These are phyloP conservation scores for Umbelopsis sp. DNA, from an alignment of 192 early-diverging fungal species.

Conservation along the genomic window DNA sequence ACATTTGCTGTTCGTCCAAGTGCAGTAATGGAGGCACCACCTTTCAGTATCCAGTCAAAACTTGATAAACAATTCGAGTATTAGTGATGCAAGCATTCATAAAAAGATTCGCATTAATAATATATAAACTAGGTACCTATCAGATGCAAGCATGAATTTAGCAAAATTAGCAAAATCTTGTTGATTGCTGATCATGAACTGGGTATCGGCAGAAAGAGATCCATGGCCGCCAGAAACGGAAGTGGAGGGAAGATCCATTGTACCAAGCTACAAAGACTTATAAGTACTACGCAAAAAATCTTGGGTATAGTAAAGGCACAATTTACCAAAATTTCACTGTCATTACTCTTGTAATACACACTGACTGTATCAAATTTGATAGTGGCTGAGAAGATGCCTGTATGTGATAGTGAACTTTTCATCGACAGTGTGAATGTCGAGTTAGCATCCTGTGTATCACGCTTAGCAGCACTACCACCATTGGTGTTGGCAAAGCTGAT, in stretches of 20 bases:
- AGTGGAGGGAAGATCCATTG: slow-evolving; percentile 40
- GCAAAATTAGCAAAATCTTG: slow-evolving; percentile 49
- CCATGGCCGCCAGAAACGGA: slow-evolving; percentile 49
- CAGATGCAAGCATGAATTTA: slow-evolving; percentile 47
- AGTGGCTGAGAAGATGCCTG: slow-evolving; percentile 49
- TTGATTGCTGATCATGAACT: slow-evolving; percentile 44
- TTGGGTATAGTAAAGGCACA: too few relatives aligned
- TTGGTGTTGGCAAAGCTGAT: slow-evolving; percentile 41
- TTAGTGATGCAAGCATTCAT: background rate
- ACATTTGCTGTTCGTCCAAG: slow-evolving; percentile 31
- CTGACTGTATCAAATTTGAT: slow-evolving; percentile 55
- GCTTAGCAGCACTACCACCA: background rate
- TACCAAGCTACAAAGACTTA: slow-evolving; percentile 33
- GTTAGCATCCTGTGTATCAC: slow-evolving; percentile 16
- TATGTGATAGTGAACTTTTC: slow-evolving; percentile 29
- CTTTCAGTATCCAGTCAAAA: slow-evolving; percentile 35
- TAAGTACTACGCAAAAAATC: background rate
- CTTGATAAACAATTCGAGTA: background rate
- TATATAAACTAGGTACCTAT: slow-evolving; percentile 18
- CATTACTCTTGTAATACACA: slow-evolving; percentile 46
- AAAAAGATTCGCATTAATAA: too few relatives aligned
- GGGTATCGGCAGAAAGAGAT: slow-evolving; percentile 30
- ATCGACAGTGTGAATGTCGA: slow-evolving; percentile 30
- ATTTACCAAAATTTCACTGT: slow-evolving; percentile 21
- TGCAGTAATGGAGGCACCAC: slow-evolving; percentile 34